These are phyloP conservation scores for Quaeritorhiza haematococci DNA, from an alignment of 371 early-diverging fungal genomes.

Conservation along the genomic window DNA sequence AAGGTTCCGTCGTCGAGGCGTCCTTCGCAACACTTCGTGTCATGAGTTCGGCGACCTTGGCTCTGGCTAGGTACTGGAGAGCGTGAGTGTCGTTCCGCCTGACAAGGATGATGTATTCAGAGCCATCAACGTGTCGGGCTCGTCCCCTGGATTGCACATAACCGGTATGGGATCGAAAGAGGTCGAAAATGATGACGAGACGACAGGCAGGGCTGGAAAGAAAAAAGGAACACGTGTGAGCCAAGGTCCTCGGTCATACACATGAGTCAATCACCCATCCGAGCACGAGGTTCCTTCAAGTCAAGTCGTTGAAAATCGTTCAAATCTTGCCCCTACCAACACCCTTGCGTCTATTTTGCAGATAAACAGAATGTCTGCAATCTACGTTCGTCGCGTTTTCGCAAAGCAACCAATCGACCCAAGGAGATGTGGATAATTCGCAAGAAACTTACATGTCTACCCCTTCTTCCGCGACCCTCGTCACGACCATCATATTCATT, in stretches of 20 bases:
- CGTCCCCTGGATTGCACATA: constrained; percentile 91
- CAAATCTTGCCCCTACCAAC: background rate
- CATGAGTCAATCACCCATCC: no score
- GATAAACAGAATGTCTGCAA: background rate
- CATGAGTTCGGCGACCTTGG: constrained; percentile 33
- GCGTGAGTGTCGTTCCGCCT: constrained; percentile 40
- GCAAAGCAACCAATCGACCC: no score
- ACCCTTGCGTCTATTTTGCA: background rate
- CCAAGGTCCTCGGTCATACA: no score
- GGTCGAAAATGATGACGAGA: constrained; percentile 62
- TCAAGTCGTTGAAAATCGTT: constrained; percentile 1
- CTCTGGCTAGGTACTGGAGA: constrained; percentile 16
- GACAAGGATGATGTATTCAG: constrained; percentile 74
- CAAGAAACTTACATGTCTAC: constrained; percentile 75
- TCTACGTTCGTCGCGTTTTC: no score
- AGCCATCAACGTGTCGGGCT: constrained; percentile 76
- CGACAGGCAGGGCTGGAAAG: constrained; percentile 30
- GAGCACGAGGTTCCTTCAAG: no score
- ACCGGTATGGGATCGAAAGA: constrained; percentile 66
- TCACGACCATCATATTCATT: constrained; percentile 79
- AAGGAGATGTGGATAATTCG: constrained; percentile 23
- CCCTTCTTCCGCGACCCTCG: constrained; percentile 94
- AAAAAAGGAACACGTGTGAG: no score
- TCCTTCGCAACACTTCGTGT: constrained; percentile 19
- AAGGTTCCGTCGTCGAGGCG: no score